phyloP scores from a whole-genome alignment of 106 monocot genomes.

The Platanthera guangdongensis region DNA sequence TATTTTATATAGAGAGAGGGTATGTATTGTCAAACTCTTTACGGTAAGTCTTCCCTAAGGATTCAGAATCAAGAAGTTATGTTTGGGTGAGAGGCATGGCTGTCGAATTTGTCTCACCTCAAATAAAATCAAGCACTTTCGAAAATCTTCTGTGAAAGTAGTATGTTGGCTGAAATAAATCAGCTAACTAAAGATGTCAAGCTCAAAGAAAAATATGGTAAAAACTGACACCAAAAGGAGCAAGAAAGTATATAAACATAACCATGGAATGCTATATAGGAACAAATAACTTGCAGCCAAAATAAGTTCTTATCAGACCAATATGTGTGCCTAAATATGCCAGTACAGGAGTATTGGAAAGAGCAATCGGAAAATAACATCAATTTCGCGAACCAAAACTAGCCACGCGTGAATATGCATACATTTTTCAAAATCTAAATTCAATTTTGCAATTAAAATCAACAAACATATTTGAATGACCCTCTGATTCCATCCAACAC shows the following conservation, averaged over 20 bases:
- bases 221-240: not conserved
- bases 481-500: not conserved
- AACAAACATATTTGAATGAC: not conserved
- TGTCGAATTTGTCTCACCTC: not conserved
- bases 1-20: too few species aligned
- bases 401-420: not conserved
- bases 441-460: not conserved
- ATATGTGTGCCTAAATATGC: not conserved
- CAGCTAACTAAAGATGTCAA: too few species aligned
- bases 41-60: too few species aligned
- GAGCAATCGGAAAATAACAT: not conserved
- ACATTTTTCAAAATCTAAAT: not conserved
- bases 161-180: not conserved
- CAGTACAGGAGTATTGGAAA: not conserved
- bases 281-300: not conserved
- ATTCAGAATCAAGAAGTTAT: too few species aligned
- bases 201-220: not conserved
- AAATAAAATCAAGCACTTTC: not conserved
- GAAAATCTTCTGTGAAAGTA: not conserved
- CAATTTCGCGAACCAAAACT: not conserved
- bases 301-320: not conserved
- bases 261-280: not conserved
- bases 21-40: too few species aligned
- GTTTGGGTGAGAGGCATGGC: too few species aligned
- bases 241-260: not conserved